Conservation (phyloP, 78 protist genomes). For the Monocercomonoides exilis region DNA sequence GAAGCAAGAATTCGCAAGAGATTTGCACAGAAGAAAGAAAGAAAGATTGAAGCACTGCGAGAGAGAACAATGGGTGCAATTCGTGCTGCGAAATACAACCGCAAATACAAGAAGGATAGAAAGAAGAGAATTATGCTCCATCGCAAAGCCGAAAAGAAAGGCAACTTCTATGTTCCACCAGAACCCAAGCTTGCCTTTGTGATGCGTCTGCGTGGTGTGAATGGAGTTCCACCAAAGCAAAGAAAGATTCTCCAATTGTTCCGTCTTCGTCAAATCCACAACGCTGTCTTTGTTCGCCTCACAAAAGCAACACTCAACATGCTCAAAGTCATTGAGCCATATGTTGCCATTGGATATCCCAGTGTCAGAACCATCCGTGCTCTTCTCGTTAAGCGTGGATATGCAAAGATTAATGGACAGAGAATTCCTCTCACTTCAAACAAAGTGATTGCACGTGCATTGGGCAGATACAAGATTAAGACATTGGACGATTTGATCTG, state of each 20-base stretch:
- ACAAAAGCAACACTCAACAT: conserved; percentile 96
- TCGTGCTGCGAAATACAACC: not conserved
- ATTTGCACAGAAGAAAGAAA: not conserved
- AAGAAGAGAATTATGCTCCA: not conserved
- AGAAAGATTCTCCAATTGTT: conserved; percentile 90
- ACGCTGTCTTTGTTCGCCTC: conserved; percentile 89
- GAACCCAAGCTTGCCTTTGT: conserved; percentile 97
- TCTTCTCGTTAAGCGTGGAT: conserved; percentile 98
- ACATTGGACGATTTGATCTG: conserved; percentile 95
- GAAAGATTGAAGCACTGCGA: not conserved
- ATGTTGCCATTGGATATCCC: conserved; percentile 96
- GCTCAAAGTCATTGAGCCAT: conserved; percentile 90
- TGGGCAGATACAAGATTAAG: conserved; percentile 53
- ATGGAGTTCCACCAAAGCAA: conserved; percentile 84
- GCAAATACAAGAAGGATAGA: not conserved
- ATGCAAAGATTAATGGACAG: conserved; percentile 75
- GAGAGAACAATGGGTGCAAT: not conserved
- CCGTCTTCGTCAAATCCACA: conserved; percentile 96
- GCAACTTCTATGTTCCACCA: conserved; percentile 80
- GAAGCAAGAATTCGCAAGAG: no score
- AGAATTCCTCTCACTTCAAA: conserved; percentile 87
- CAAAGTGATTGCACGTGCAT: conserved; percentile 62
- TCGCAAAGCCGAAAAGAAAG: conserved; percentile 62
- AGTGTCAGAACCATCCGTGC: conserved; percentile 82
- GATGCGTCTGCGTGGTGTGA: conserved; percentile 95